Conservation (phyloP, 345 rosid species). For the Syzygium oleosum region DNA sequence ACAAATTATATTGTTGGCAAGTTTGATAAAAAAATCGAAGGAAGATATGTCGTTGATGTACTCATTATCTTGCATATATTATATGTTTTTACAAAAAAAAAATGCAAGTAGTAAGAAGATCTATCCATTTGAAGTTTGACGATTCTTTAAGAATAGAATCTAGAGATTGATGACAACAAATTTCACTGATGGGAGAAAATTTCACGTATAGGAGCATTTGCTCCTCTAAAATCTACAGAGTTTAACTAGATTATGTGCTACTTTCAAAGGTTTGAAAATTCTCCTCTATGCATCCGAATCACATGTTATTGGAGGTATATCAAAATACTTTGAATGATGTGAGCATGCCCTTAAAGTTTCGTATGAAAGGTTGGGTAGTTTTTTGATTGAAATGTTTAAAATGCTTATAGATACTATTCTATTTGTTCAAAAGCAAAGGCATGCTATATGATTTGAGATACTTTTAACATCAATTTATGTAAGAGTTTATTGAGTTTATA, state of each 20-base stretch:
- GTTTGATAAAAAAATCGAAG: not conserved
- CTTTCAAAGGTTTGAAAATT: not conserved
- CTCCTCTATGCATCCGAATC: not conserved
- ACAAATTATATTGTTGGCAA: not conserved
- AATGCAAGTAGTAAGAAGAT: not conserved
- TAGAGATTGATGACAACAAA: not conserved
- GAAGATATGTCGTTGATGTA: not conserved
- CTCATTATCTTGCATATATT: not conserved
- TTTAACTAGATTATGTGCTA: not conserved
- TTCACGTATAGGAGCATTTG: not conserved
- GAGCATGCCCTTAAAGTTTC: not conserved
- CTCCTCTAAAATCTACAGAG: not conserved
- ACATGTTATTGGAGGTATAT: not conserved
- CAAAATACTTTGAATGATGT: not conserved
- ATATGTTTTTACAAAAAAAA: not conserved
- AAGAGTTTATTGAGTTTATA: not conserved
- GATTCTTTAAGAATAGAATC: not conserved
- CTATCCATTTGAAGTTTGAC: not conserved
- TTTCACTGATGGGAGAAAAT: not conserved
- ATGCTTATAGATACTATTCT: not conserved
- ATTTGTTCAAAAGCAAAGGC: not conserved
- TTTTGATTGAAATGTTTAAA: not conserved
- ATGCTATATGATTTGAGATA: too few relatives aligned
- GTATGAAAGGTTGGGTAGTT: not conserved
- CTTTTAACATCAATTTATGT: not conserved